These are phyloP conservation scores for Starmerella apicola DNA, from an alignment of 805 yeast genomes.

Conservation along the genomic window DNA sequence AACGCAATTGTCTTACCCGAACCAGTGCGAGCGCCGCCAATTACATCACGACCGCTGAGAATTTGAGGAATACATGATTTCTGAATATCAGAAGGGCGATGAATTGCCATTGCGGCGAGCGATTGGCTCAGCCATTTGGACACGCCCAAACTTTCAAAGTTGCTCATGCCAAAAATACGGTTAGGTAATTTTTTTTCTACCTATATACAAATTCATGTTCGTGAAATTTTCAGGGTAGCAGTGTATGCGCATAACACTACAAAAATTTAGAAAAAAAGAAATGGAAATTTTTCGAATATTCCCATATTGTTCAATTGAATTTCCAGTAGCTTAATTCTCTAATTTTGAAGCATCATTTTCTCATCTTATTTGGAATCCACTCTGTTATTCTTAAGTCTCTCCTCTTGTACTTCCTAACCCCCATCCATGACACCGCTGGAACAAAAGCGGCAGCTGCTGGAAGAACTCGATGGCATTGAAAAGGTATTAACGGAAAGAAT, in stretches of 20 bases:
- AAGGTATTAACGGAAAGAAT: slow-evolving; percentile 51
- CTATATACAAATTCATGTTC: too few relatives aligned
- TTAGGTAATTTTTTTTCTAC: background rate
- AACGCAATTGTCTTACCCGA: slow-evolving; percentile 96
- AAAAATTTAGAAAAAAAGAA: slow-evolving; percentile 1
- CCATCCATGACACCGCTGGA: too few relatives aligned
- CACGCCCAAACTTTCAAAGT: slow-evolving; percentile 56
- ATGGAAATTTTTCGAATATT: background rate
- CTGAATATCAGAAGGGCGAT: slow-evolving; percentile 78
- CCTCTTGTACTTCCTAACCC: too few relatives aligned
- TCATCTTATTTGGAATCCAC: too few relatives aligned
- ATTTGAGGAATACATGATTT: slow-evolving; percentile 79
- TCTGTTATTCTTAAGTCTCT: too few relatives aligned
- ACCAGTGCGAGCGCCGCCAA: slow-evolving; percentile 98
- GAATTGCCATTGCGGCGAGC: slow-evolving; percentile 66
- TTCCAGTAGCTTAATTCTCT: too few relatives aligned
- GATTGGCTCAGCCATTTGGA: slow-evolving; percentile 82
- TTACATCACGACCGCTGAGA: slow-evolving; percentile 73
- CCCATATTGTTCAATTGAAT: too few relatives aligned
- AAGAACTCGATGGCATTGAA: slow-evolving; percentile 62
- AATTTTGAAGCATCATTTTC: too few relatives aligned
- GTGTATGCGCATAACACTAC: background rate
- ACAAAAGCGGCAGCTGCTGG: slow-evolving; percentile 20
- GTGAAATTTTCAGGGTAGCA: background rate
- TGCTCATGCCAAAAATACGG: slow-evolving; percentile 15